A percentile compares a stretch with the other conserved stretches of the same genome.
phyloP scores from a whole-genome alignment of 2,329 filamentous ascomycete species.

The Diplodia scrobiculata region DNA sequence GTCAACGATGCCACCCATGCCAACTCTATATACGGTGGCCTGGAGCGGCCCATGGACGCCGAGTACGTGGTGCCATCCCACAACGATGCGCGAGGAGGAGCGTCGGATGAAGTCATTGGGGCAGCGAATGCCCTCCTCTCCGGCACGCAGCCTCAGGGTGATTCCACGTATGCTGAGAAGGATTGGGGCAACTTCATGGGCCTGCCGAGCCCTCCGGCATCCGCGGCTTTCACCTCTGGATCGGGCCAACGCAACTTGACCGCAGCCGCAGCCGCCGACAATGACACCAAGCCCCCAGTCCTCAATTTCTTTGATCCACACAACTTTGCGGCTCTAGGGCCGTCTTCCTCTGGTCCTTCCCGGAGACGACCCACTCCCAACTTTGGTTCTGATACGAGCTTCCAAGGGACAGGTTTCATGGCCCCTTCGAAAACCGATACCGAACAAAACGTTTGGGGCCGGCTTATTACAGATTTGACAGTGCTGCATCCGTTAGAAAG shows the following conservation, averaged over 20 bases:
- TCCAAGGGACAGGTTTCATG: slow-evolving; percentile 14
- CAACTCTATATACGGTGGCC: slow-evolving; percentile 7
- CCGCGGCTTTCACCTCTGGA: slow-evolving; percentile 24
- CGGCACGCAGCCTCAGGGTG: slow-evolving; percentile 21
- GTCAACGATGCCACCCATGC: slow-evolving; percentile 9
- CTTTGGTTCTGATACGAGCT: slow-evolving; percentile 27
- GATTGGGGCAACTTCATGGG: slow-evolving; percentile 14
- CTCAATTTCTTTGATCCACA: slow-evolving; percentile 23
- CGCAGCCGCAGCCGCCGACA: background rate
- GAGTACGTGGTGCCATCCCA: background rate
- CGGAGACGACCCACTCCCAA: slow-evolving; percentile 1
- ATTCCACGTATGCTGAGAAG: slow-evolving; percentile 17
- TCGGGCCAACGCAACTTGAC: slow-evolving; percentile 11
- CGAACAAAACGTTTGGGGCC: slow-evolving; percentile 35
- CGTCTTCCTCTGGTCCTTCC: background rate
- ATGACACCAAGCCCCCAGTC: background rate
- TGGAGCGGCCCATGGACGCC: background rate
- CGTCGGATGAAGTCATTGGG: slow-evolving; percentile 26
- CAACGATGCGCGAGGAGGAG: slow-evolving; percentile 1
- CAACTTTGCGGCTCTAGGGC: background rate
- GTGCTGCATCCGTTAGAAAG: slow-evolving; percentile 7
- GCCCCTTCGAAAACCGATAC: slow-evolving; percentile 34
- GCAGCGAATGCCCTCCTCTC: slow-evolving; percentile 26
- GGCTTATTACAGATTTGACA: slow-evolving; percentile 33
- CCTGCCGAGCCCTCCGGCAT: slow-evolving; percentile 26